Evolutionary conservation across 305 asterid species (phyloP).

Genomic region (Rubia peregrina): DNA sequence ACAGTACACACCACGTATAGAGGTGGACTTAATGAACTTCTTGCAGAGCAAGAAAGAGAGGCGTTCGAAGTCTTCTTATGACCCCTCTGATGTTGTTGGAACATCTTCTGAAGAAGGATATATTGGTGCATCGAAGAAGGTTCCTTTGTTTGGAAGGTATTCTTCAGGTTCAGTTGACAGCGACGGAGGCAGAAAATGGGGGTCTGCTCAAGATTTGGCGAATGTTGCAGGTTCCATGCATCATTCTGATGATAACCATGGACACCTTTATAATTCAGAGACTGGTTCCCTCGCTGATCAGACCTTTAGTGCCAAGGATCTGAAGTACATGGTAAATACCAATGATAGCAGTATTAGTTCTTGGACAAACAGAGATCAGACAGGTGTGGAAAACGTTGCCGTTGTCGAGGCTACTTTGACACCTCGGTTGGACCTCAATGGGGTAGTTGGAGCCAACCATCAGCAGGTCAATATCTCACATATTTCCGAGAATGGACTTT

Average conservation of each 20-base stretch:
- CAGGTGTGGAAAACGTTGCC: slow-evolving; percentile 33
- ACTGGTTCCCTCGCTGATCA: slow-evolving; percentile 44
- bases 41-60: slow-evolving; percentile 91
- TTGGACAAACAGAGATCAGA: slow-evolving; percentile 26
- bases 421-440: slow-evolving; percentile 51
- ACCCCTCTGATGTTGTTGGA: slow-evolving; percentile 80
- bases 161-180: slow-evolving; percentile 85
- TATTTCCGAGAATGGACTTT: slow-evolving; percentile 41
- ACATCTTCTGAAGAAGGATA: slow-evolving; percentile 92
- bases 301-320: slow-evolving; percentile 41
- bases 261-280: slow-evolving; percentile 39
- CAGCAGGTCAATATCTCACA: slow-evolving; percentile 33
- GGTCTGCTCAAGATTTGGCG: slow-evolving; percentile 60
- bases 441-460: slow-evolving; percentile 52
- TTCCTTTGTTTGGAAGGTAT: slow-evolving; percentile 71
- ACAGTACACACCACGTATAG: slow-evolving; percentile 97
- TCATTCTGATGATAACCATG: slow-evolving; percentile 59
- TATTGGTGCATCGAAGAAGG: slow-evolving; percentile 58
- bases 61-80: slow-evolving; percentile 83
- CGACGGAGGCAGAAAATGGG: slow-evolving; percentile 91
- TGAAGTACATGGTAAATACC: slow-evolving; percentile 39
- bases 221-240: slow-evolving; percentile 38
- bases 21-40: slow-evolving; percentile 92
- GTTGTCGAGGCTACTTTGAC: slow-evolving; percentile 39
- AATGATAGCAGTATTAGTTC: slow-evolving; percentile 42